Conservation (phyloP, 805 yeast genomes). For the Priceomyces carsonii region DNA sequence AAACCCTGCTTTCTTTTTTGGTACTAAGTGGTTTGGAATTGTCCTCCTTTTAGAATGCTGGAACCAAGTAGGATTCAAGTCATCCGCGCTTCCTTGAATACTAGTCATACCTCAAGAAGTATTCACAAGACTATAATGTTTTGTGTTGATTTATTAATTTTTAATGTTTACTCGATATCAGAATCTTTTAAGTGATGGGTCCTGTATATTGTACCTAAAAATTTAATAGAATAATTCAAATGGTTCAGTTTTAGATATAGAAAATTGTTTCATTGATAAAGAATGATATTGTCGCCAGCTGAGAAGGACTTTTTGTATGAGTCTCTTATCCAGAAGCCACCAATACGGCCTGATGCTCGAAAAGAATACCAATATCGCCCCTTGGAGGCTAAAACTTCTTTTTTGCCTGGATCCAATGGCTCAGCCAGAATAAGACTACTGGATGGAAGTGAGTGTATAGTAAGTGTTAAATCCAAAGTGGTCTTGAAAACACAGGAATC, state of each 20-base stretch:
- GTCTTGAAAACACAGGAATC: conserved; percentile 43
- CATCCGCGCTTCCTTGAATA: conserved; percentile 9
- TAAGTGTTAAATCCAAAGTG: conserved; percentile 86
- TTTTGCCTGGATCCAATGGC: conserved; percentile 88
- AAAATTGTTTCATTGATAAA: no score
- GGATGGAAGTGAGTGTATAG: conserved; percentile 93
- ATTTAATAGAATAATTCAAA: neutral
- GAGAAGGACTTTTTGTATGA: conserved; percentile 77
- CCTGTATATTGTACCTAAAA: no score
- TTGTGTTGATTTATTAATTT: no score
- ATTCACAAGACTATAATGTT: no score
- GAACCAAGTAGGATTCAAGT: conserved; percentile 34
- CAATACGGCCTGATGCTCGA: conserved; percentile 87
- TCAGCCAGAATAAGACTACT: conserved; percentile 82
- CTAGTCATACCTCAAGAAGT: no score
- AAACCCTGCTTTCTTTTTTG: conserved; percentile 41
- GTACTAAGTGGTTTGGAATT: conserved; percentile 43
- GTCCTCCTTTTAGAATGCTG: conserved; percentile 33
- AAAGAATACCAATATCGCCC: conserved; percentile 76
- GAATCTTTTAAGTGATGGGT: no score
- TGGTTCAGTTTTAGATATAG: neutral
- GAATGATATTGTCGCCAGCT: conserved; percentile 73
- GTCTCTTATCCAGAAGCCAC: conserved; percentile 59
- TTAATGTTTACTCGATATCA: no score
- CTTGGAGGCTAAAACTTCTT: conserved; percentile 75